Conservation (phyloP, 2,329 filamentous ascomycete genomes). For the Trichoderma pleuroti region DNA sequence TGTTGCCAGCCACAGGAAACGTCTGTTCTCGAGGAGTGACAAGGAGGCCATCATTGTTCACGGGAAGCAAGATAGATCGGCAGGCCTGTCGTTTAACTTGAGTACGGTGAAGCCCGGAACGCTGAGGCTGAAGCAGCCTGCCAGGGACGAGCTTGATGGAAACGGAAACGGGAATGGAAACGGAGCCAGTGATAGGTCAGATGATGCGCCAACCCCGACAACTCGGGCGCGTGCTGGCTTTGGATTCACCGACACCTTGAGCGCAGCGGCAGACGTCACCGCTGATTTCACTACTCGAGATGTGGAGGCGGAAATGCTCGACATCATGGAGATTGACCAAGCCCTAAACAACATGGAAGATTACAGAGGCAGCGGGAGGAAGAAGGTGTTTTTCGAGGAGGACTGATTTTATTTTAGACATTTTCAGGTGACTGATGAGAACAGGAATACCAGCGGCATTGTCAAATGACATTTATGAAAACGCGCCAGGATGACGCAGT, state of each 20-base stretch:
- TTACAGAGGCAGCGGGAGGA: slow-evolving; percentile 45
- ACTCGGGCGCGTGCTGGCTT: slow-evolving; percentile 40
- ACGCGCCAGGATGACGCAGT: slow-evolving; percentile 16
- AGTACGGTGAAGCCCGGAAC: slow-evolving; percentile 43
- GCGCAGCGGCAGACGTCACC: slow-evolving; percentile 50
- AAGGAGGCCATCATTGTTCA: slow-evolving; percentile 55
- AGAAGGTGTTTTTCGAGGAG: slow-evolving; percentile 52
- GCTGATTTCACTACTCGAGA: slow-evolving; percentile 50
- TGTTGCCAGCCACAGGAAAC: slow-evolving; percentile 32
- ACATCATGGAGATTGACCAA: slow-evolving; percentile 64
- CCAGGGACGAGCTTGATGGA: slow-evolving; percentile 23
- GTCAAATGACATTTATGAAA: slow-evolving; percentile 12
- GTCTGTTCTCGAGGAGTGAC: slow-evolving; percentile 38
- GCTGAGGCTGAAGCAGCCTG: slow-evolving; percentile 31
- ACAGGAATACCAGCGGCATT: slow-evolving; percentile 21
- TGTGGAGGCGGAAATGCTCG: slow-evolving; percentile 59
- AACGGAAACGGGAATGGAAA: slow-evolving; percentile 19
- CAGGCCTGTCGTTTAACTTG: slow-evolving; percentile 49
- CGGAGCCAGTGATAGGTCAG: slow-evolving; percentile 21
- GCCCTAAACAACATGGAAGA: slow-evolving; percentile 54
- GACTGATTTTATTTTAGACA: slow-evolving; percentile 23
- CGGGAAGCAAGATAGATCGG: slow-evolving; percentile 38
- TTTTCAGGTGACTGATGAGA: slow-evolving; percentile 25
- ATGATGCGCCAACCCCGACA: slow-evolving; percentile 27
- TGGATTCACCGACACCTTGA: slow-evolving; percentile 50